Evolutionary conservation across 2,329 filamentous ascomycete species (phyloP), one percentile per base, ranked within the genome.

Genomic region (Samsoniella hepiali): DNA sequence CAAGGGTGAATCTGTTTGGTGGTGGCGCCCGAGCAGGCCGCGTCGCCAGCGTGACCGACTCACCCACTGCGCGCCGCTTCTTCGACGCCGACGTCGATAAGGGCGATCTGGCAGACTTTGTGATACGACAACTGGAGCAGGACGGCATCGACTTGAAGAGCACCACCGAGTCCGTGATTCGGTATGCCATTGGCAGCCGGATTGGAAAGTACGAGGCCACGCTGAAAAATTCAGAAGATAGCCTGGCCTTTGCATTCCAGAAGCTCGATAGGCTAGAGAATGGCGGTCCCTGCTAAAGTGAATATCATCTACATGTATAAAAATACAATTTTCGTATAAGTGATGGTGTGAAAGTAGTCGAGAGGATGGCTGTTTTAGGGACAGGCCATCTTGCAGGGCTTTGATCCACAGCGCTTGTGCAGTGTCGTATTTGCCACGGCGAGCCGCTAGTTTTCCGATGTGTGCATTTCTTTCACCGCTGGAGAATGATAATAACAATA

Each of bases 101-200:
- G 10, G 44, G 22, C 36, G 45, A 59, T 22, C 32, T 59, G 8
- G 57, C 44, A n/a, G 29, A 36, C 22, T 7, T 59, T 27, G 32
- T 59, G 9, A 29, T 59, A 29, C 22, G 45, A 27, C 13, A 51
- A 8, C 45, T 59, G 32, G n/a, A 36, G 44, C 44, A 47, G 29
- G 44, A 59, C 27, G 57, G 45, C 47, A 47, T 59, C 29, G 44
- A 27, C 32, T 22, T 59, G n/a, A 49, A 34, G 32, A 59, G 57
- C 34, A 42, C 57, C 31, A 59, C 57, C 13, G 44, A 59, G 57
- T 59, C 56, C 13, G 29, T 44, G 9, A 44, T 58, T 49, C 29
- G 40, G 56, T 27, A 58, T 44, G 27, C 44, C 10, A 58, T 58
- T 58, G 40, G 56, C 8, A 44, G 42, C 42, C 29, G 31, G 2